phyloP scores from a whole-genome alignment of 176 grass and related monocot genomes.

The Olyra latifolia region DNA sequence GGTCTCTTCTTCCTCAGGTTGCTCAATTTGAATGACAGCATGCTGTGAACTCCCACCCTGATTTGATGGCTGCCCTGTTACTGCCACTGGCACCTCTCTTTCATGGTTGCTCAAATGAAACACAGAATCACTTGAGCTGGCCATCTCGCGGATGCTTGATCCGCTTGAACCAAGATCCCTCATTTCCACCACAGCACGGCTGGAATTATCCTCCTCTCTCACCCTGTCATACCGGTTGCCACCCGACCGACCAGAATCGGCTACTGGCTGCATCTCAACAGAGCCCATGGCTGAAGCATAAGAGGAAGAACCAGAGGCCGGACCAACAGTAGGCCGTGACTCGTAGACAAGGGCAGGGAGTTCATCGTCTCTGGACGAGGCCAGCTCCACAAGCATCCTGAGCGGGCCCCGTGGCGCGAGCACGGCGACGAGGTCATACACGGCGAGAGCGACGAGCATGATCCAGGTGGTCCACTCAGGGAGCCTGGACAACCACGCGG shows the following conservation, averaged over 20 bases:
- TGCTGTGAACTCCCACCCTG: slow-evolving; percentile 42
- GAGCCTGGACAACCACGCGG: slow-evolving; percentile 80
- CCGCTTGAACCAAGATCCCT: slow-evolving; percentile 30
- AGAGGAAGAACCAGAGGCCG: slow-evolving; percentile 39
- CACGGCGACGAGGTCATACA: slow-evolving; percentile 88
- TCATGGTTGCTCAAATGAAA: slow-evolving; percentile 11
- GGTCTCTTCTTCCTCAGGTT: slow-evolving; percentile 47
- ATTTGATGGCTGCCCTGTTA: slow-evolving; percentile 23
- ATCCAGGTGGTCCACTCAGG: slow-evolving; percentile 98
- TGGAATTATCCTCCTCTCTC: slow-evolving; percentile 30
- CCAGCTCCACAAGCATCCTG: slow-evolving; percentile 87
- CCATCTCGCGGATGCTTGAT: neutral
- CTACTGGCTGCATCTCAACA: slow-evolving; percentile 63
- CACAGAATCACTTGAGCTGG: slow-evolving; percentile 20
- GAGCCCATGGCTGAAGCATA: slow-evolving; percentile 50
- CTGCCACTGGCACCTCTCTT: neutral
- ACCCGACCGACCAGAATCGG: neutral
- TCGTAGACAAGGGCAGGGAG: slow-evolving; percentile 92
- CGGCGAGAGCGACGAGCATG: slow-evolving; percentile 80
- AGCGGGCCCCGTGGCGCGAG: slow-evolving; percentile 79
- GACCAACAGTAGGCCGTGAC: slow-evolving; percentile 56
- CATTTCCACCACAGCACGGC: slow-evolving; percentile 46
- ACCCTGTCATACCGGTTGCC: slow-evolving; percentile 35
- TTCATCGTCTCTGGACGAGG: slow-evolving; percentile 89
- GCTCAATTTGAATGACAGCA: slow-evolving; percentile 49